Percentiles rank a stretch among this genome's conserved stretches.
Evolutionary conservation across 192 early-diverging fungal species (phyloP).

Genomic region (Backusella psychrophila): DNA sequence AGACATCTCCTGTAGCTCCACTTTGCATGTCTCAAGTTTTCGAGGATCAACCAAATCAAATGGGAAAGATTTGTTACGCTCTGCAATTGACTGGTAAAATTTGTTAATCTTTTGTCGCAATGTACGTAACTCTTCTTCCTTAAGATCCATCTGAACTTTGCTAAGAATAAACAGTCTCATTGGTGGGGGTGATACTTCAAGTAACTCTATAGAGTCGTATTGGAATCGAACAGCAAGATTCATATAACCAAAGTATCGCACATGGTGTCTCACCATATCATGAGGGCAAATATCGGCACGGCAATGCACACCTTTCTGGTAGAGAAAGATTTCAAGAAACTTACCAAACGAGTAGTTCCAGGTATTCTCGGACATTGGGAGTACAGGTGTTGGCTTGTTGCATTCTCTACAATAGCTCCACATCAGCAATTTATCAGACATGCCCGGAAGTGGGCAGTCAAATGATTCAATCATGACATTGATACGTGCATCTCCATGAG

Average conservation of each 20-base stretch:
- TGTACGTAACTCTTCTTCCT: conserved; percentile 71
- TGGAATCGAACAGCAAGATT: conserved; percentile 79
- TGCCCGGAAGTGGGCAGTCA: conserved; percentile 55
- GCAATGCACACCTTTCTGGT: conserved; percentile 65
- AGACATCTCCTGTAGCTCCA: conserved; percentile 67
- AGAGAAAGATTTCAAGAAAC: conserved; percentile 90
- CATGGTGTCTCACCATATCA: conserved; percentile 78
- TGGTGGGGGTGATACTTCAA: conserved; percentile 73
- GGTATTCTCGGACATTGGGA: conserved; percentile 80
- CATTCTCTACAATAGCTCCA: conserved; percentile 88
- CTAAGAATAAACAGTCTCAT: conserved; percentile 59
- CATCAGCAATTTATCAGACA: conserved; percentile 82
- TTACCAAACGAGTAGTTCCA: conserved; percentile 98
- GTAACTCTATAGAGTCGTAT: conserved; percentile 66
- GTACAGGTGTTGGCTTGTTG: conserved; percentile 61
- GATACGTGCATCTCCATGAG: conserved; percentile 77
- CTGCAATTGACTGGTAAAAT: conserved; percentile 86
- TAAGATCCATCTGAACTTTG: conserved; percentile 63
- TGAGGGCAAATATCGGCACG: conserved; percentile 78
- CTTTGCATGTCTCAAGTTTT: conserved; percentile 69
- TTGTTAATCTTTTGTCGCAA: conserved; percentile 66
- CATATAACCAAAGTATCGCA: conserved; percentile 79
- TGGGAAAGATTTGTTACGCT: conserved; percentile 78
- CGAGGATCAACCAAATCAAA: conserved; percentile 73
- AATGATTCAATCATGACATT: conserved; percentile 70